phyloP scores from a whole-genome alignment of 331 rosid species.

The Telfairia occidentalis region DNA sequence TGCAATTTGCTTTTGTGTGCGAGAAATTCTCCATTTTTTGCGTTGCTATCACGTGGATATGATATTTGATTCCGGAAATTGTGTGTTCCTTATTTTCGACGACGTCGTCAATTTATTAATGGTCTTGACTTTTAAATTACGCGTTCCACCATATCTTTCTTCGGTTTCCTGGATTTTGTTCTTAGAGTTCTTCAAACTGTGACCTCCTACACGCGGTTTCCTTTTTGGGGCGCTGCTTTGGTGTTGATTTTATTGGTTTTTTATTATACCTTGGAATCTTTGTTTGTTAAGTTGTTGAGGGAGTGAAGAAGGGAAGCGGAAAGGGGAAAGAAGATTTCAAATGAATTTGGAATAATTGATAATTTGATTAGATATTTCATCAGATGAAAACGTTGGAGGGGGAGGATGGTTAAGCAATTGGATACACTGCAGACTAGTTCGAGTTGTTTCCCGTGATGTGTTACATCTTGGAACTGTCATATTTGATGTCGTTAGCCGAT shows the following conservation, averaged over 20 bases:
- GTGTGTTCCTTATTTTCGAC: background rate
- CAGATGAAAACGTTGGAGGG: background rate
- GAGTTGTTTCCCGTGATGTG: background rate
- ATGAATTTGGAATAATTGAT: background rate
- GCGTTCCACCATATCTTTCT: background rate
- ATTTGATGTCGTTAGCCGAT: background rate
- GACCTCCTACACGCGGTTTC: background rate
- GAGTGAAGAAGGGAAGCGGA: background rate
- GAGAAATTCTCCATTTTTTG: background rate
- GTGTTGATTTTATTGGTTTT: background rate
- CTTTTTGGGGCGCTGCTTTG: background rate
- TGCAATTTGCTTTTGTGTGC: background rate
- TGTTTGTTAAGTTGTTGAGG: background rate
- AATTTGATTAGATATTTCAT: background rate
- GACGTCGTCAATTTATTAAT: background rate
- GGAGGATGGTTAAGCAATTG: slow-evolving; percentile 1
- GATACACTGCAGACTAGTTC: background rate
- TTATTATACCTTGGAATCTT: background rate
- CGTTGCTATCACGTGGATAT: background rate
- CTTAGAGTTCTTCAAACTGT: background rate
- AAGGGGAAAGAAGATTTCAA: background rate
- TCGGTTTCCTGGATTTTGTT: background rate
- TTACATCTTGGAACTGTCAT: background rate
- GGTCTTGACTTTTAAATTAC: background rate
- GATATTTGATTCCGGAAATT: background rate